phyloP scores from a whole-genome alignment of 306 rosid genomes.

The Cucurbita ficifolia region DNA sequence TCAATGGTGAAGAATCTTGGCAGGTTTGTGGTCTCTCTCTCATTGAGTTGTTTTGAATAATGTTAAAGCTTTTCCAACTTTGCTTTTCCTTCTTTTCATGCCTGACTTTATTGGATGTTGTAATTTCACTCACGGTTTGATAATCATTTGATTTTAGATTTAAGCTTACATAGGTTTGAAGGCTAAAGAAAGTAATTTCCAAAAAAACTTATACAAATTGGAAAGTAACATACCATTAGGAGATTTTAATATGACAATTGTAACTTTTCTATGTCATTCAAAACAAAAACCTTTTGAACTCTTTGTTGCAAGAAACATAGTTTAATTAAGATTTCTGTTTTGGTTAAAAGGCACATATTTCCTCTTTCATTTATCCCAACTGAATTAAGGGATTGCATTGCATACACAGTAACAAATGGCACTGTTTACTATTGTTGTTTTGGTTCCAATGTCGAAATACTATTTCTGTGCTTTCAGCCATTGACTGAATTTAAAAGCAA shows the following conservation, averaged over 20 bases:
- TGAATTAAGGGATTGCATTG: background rate
- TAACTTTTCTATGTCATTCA: background rate
- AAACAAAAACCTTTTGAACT: background rate
- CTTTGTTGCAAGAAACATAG: background rate
- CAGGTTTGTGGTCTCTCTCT: constrained; percentile 31
- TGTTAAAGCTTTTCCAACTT: background rate
- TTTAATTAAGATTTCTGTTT: background rate
- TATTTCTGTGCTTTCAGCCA: constrained; percentile 52
- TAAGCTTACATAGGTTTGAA: too few species aligned
- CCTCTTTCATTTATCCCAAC: background rate
- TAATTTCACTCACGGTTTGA: background rate
- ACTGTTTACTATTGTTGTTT: background rate
- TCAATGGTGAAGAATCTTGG: constrained; percentile 86
- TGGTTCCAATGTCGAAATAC: constrained; percentile 6
- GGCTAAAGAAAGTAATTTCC: too few species aligned
- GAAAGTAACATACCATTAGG: background rate
- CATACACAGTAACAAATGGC: background rate
- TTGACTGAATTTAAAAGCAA: constrained; percentile 36
- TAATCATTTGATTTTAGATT: too few species aligned
- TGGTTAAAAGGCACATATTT: background rate
- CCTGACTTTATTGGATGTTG: background rate
- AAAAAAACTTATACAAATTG: background rate
- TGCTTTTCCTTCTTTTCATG: background rate
- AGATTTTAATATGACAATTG: background rate
- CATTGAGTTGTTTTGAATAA: background rate